phyloP scores from a whole-genome alignment of 495 filamentous ascomycete genomes.

The Podospora pseudoanserina region DNA sequence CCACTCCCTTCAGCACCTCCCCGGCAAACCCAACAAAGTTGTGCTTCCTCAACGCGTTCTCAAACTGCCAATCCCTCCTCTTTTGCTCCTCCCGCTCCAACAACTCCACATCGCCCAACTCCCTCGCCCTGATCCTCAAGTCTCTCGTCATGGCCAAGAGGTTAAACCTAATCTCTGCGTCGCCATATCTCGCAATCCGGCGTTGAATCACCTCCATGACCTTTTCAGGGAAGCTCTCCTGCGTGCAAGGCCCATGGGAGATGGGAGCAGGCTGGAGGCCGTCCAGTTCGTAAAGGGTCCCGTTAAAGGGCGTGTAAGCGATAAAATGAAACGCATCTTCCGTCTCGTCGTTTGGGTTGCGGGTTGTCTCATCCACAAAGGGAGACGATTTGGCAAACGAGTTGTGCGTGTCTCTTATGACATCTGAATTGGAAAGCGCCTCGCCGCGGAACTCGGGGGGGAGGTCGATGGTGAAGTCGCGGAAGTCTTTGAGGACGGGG shows the following conservation, averaged over 20 bases:
- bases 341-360: slow-evolving; percentile 51
- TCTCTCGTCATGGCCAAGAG: slow-evolving; percentile 88
- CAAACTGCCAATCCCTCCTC: slow-evolving; percentile 84
- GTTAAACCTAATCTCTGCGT: slow-evolving; percentile 90
- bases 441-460: slow-evolving; percentile 71
- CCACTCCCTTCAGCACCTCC: slow-evolving; percentile 84
- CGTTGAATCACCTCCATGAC: slow-evolving; percentile 83
- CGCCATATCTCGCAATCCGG: slow-evolving; percentile 80
- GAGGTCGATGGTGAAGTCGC: slow-evolving; percentile 85
- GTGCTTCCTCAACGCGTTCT: slow-evolving; percentile 87
- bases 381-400: slow-evolving; percentile 83
- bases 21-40: slow-evolving; percentile 97
- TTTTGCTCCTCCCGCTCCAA: slow-evolving; percentile 79
- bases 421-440: slow-evolving; percentile 63
- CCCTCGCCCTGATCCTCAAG: slow-evolving; percentile 65
- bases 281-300: slow-evolving; percentile 87
- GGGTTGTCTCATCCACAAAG: slow-evolving; percentile 83
- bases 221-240: slow-evolving; percentile 68
- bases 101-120: slow-evolving; percentile 77
- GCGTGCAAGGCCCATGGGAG: slow-evolving; percentile 69
- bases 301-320: slow-evolving; percentile 80
- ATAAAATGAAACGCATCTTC: slow-evolving; percentile 98
- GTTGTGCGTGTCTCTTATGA: slow-evolving; percentile 90
- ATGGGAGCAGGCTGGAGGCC: slow-evolving; percentile 91
- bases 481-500: slow-evolving; percentile 66